Percentiles rank a stretch among this genome's conserved stretches.
Conservation (phyloP, 2,329 filamentous ascomycete species). For the Fusarium siculi region DNA sequence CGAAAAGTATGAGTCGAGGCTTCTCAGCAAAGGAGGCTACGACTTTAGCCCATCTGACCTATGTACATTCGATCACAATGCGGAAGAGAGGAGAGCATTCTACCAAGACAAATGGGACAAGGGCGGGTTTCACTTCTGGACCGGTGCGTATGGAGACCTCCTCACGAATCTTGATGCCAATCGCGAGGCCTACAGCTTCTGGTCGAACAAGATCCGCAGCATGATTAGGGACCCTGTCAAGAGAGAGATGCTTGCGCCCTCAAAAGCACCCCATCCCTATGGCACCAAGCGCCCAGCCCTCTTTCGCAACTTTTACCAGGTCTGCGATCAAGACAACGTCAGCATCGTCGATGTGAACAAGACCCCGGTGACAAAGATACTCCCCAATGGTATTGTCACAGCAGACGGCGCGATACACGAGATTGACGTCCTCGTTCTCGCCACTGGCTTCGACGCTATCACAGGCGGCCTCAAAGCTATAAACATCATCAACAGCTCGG, state of each 20-base stretch:
- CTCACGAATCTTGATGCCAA: slow-evolving; percentile 56
- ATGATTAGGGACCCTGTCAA: slow-evolving; percentile 46
- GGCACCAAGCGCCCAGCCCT: slow-evolving; percentile 6
- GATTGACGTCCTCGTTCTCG: too few relatives aligned
- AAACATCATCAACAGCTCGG: too few relatives aligned
- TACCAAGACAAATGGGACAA: slow-evolving; percentile 46
- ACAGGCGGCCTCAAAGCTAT: too few relatives aligned
- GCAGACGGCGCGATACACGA: too few relatives aligned
- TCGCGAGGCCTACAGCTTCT: slow-evolving; percentile 59
- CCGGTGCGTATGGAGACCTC: slow-evolving; percentile 58
- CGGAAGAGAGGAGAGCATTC: neutral
- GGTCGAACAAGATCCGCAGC: slow-evolving; percentile 55
- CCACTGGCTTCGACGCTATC: too few relatives aligned
- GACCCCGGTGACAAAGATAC: too few relatives aligned
- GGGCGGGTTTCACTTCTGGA: slow-evolving; percentile 60
- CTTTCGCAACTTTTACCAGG: neutral
- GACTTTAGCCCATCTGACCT: neutral
- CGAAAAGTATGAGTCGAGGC: neutral
- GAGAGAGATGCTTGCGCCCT: neutral
- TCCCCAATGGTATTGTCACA: too few relatives aligned
- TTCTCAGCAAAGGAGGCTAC: neutral
- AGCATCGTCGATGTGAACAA: too few relatives aligned
- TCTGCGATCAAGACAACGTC: too few relatives aligned
- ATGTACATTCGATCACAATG: neutral
- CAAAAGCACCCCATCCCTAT: slow-evolving; percentile 1